These are phyloP conservation scores for Boletus reticuloceps DNA, from an alignment of 768 basidiomycete genomes.

Conservation along the genomic window DNA sequence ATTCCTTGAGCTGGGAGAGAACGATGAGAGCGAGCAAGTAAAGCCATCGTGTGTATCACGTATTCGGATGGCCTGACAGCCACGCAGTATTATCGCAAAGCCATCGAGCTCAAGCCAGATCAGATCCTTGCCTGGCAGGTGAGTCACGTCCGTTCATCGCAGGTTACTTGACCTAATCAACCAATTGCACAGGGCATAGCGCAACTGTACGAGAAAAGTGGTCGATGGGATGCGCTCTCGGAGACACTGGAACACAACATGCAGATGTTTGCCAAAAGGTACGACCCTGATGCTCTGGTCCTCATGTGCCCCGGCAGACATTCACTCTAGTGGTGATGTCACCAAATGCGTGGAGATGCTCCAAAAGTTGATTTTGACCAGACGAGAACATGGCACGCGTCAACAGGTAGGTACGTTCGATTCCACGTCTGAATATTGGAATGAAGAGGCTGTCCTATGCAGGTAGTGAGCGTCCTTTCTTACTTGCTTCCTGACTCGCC, in stretches of 20 bases:
- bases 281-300: slow-evolving; percentile 17
- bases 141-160: slow-evolving; percentile 12
- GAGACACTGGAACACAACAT: slow-evolving; percentile 56
- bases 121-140: slow-evolving; percentile 88
- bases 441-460: slow-evolving; percentile 1
- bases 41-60: slow-evolving; percentile 24
- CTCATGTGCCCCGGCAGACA: background rate
- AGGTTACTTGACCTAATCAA: slow-evolving; percentile 9
- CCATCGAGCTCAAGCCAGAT: slow-evolving; percentile 63
- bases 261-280: slow-evolving; percentile 59
- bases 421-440: background rate
- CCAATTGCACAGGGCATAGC: slow-evolving; percentile 55
- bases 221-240: slow-evolving; percentile 56
- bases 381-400: slow-evolving; percentile 57
- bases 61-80: slow-evolving; percentile 16
- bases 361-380: slow-evolving; percentile 70
- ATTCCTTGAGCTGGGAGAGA: slow-evolving; percentile 67
- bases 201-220: slow-evolving; percentile 65
- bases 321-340: slow-evolving; percentile 59
- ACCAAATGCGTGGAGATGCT: slow-evolving; percentile 77
- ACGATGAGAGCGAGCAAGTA: slow-evolving; percentile 84
- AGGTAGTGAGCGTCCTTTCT: slow-evolving; percentile 68
- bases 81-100: slow-evolving; percentile 71
- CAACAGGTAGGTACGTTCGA: slow-evolving; percentile 44
- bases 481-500: slow-evolving; percentile 75